Evolutionary conservation across 805 yeast genomes (phyloP), one percentile per base, ranked within the genome.

Genomic region (Saccharomycopsis babjevae): DNA sequence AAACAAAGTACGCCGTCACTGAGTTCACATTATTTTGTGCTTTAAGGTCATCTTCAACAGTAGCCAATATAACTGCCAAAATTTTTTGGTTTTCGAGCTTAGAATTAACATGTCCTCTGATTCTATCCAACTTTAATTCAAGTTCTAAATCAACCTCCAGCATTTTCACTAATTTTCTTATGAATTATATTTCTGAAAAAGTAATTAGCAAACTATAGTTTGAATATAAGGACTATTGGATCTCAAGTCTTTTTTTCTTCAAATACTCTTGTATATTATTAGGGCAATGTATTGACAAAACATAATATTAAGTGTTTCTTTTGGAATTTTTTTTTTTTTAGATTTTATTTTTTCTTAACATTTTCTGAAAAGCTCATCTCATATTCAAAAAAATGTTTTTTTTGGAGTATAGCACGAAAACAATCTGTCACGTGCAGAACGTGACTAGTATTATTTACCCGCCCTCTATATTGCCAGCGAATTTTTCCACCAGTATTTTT

Each of bases 51-150:
- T 89, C 97, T 71, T 94, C 99, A 57, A 94, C 92, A 3, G 97
- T 96, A 25, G 86, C 80, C 57, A 94, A 78, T 61, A 93, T 85
- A 32, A 89, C 74, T 8, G 97, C 96, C 65, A 89, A 77, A 69
- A 87, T 90, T 69, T 86, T 88, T 74, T 91, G 97, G 72, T 91
- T 89, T 28, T 86, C 90, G 57, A 92, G 75, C 70, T 89, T 90
- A n/a, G 96, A 89, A 64, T 74, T 79, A 67, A 80, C 74, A 68
- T 91, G 97, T 4, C 76, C 67, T 71, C 97, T 81, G 66, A 92
- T 83, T 69, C 83, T 83, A 62, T 82, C 78, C 52, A 89, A 73
- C 69, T 80, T 86, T 13, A 79, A 82, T 59, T 85, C 88, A 71
- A 88, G 73, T 66, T 81, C 86, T 65, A 56, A 22, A 28, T 56